Conservation (phyloP, 768 basidiomycete genomes). For the Suillus paluster region DNA sequence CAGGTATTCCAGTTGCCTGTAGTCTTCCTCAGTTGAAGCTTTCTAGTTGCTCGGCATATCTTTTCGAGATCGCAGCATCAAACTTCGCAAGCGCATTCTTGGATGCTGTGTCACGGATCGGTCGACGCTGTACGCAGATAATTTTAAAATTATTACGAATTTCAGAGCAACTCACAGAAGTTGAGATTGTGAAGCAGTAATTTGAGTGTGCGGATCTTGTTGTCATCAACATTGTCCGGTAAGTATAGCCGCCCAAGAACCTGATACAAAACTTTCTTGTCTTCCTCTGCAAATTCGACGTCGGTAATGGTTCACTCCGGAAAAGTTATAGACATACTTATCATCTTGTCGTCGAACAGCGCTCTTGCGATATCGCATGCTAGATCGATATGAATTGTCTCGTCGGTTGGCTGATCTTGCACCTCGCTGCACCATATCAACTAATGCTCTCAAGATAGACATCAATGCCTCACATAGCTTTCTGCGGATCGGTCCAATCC, state of each 20-base stretch:
- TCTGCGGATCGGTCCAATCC: conserved; percentile 89
- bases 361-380: conserved; percentile 54
- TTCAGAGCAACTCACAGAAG: conserved; percentile 44
- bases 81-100: conserved; percentile 78
- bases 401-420: conserved; percentile 42
- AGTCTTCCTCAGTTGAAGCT: conserved; percentile 75
- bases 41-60: conserved; percentile 71
- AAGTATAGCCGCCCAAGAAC: conserved; percentile 65
- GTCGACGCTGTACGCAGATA: conserved; percentile 51
- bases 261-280: conserved; percentile 66
- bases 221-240: conserved; percentile 72
- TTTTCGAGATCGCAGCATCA: conserved; percentile 66
- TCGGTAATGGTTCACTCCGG: not conserved
- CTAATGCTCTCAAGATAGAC: not conserved
- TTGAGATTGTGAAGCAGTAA: conserved; percentile 63
- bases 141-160: not conserved
- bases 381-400: conserved; percentile 57
- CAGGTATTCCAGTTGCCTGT: conserved; percentile 63
- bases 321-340: conserved; percentile 48
- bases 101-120: conserved; percentile 57
- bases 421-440: conserved; percentile 38
- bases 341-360: conserved; percentile 51
- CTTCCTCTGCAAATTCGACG: conserved; percentile 48
- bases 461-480: conserved; percentile 54
- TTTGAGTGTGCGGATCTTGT: conserved; percentile 65